phyloP scores from a whole-genome alignment of 2,329 filamentous ascomycete genomes.

The Mycosphaerelloides madeirae region DNA sequence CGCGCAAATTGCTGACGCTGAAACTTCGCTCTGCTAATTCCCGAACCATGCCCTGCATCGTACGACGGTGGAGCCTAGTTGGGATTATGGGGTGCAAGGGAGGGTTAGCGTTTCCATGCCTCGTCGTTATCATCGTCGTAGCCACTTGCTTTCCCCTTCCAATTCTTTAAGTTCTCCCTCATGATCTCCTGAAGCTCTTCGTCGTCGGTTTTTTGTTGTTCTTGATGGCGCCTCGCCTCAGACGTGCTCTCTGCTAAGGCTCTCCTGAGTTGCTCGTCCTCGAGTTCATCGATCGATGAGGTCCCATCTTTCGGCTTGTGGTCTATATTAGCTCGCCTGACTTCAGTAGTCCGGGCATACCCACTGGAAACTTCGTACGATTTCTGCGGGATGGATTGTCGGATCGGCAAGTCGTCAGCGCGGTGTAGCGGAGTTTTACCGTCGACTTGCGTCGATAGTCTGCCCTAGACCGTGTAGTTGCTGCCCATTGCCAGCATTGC shows the following conservation, averaged over 20 bases:
- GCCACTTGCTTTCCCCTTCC: conserved; percentile 24
- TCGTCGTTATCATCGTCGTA: conserved; percentile 17
- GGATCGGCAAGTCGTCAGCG: conserved; percentile 69
- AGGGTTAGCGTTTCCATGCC: conserved; percentile 15
- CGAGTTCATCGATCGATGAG: conserved; percentile 34
- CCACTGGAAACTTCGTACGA: conserved; percentile 65
- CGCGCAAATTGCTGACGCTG: background rate
- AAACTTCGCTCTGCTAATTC: background rate
- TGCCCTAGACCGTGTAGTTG: background rate
- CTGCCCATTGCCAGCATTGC: conserved; percentile 15
- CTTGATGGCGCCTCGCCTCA: conserved; percentile 26
- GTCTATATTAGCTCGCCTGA: conserved; percentile 67
- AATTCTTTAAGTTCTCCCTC: conserved; percentile 42
- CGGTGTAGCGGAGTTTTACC: conserved; percentile 43
- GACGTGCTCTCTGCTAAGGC: conserved; percentile 49
- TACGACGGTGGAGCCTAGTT: conserved; percentile 2
- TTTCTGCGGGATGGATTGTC: conserved; percentile 62
- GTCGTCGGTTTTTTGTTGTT: conserved; percentile 36
- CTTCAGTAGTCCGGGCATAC: conserved; percentile 66
- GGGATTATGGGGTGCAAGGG: conserved; percentile 12
- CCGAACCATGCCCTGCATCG: background rate
- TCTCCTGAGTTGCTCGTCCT: conserved; percentile 41
- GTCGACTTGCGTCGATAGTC: conserved; percentile 9
- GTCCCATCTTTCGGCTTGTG: conserved; percentile 46
- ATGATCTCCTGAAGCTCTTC: conserved; percentile 43